Conservation (phyloP, 331 rosid genomes). For the Arachis monticola region DNA sequence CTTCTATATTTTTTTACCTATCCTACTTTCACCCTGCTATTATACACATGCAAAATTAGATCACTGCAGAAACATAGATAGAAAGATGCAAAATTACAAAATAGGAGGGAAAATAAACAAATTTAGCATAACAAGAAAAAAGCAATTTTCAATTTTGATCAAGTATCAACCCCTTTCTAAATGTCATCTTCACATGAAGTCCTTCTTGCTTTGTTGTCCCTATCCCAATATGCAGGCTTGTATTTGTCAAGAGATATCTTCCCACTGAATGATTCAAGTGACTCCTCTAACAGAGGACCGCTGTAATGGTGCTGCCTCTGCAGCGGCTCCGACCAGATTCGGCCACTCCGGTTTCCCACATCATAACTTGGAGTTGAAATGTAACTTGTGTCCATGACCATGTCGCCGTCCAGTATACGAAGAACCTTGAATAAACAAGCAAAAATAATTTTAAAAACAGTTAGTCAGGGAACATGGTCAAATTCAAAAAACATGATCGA, state of each 20-base stretch:
- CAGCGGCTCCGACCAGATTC: constrained; percentile 63
- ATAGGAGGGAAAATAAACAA: constrained; percentile 43
- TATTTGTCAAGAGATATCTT: constrained; percentile 66
- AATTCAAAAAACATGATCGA: constrained; percentile 1
- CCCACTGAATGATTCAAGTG: constrained; percentile 66
- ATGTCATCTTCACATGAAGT: constrained; percentile 57
- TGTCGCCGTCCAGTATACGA: constrained; percentile 90
- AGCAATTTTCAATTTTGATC: constrained; percentile 17
- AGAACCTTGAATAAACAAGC: constrained; percentile 64
- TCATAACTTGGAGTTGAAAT: constrained; percentile 73
- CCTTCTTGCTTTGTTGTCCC: constrained; percentile 47
- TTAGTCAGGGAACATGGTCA: constrained; percentile 3
- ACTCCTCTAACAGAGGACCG: constrained; percentile 59
- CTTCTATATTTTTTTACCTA: constrained; percentile 40
- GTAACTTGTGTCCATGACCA: constrained; percentile 79
- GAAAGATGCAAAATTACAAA: constrained; percentile 24
- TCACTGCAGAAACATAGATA: constrained; percentile 37
- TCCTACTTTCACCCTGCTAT: constrained; percentile 53
- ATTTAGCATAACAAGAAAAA: constrained; percentile 38
- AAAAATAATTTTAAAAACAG: background rate
- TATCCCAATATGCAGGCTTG: constrained; percentile 65
- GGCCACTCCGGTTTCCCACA: constrained; percentile 77
- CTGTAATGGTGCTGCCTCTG: constrained; percentile 59
- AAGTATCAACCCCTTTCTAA: constrained; percentile 39
- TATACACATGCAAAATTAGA: constrained; percentile 66